Evolutionary conservation across 2,329 filamentous ascomycete genomes (phyloP).

Genomic region (Aspergillus sp.): DNA sequence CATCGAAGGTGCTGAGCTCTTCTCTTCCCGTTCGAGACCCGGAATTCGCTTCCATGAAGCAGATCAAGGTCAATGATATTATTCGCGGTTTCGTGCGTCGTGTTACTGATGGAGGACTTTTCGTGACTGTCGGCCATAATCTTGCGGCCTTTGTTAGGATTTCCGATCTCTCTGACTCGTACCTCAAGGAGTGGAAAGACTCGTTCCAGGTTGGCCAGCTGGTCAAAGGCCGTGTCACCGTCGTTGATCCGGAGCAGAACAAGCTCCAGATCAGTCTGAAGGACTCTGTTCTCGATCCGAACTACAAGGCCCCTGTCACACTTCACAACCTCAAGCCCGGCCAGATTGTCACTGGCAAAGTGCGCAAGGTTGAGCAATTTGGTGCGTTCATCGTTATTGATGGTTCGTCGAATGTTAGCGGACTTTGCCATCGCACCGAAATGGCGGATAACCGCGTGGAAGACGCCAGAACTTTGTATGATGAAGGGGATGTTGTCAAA

Average conservation of each 20-base stretch:
- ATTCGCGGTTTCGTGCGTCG: constrained; percentile 91
- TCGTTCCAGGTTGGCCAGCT: constrained; percentile 85
- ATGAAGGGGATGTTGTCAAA: constrained; percentile 89
- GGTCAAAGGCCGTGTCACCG: constrained; percentile 79
- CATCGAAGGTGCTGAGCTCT: constrained; percentile 86
- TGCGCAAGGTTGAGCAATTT: constrained; percentile 92
- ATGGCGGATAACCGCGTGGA: constrained; percentile 82
- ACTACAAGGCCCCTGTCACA: constrained; percentile 71
- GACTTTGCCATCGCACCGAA: constrained; percentile 87
- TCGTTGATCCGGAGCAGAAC: constrained; percentile 65
- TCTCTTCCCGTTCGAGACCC: constrained; percentile 76
- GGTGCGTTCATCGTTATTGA: constrained; percentile 93
- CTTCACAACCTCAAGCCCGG: constrained; percentile 77
- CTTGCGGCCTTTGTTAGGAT: constrained; percentile 82
- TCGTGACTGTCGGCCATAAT: constrained; percentile 77
- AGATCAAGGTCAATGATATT: constrained; percentile 74
- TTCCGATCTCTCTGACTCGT: constrained; percentile 84
- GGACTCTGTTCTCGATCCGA: constrained; percentile 74
- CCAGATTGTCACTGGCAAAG: constrained; percentile 81
- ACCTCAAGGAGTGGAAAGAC: constrained; percentile 93
- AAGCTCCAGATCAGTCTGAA: constrained; percentile 87
- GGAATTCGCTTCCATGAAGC: constrained; percentile 69
- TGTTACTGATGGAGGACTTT: constrained; percentile 83
- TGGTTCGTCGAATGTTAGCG: constrained; percentile 82
- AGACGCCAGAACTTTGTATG: constrained; percentile 86